Base-by-base conservation (phyloP, 805 yeast species). In the Zygotorulaspora sp. region DNA sequence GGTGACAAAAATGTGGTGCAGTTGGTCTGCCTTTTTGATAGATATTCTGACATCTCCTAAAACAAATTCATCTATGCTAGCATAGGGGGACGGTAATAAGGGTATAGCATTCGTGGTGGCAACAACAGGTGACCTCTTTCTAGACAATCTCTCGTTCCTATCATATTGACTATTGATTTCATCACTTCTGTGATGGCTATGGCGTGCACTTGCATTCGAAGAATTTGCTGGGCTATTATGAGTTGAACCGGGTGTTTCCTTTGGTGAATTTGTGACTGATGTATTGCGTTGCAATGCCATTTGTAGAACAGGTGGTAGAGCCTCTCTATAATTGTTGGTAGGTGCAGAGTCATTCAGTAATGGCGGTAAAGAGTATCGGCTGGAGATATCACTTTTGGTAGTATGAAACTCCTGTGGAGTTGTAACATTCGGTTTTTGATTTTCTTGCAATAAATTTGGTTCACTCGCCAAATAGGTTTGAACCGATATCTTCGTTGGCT, bases 21-120 rank as follows among this genome's bases (percentile, higher is more conserved):
- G 67, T 47, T 77, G 79, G 30, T 74, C 69, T 0, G 96, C 96
- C 49, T 80, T 78, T 9, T 67, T 71, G 1, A 80, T 57, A 1
- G 88, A 70, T 11, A 89, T 66, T 22, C 68, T 69, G 6, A 88
- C 90, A 42, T 82, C 83, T 0, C 95, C 96, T 14, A 89, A 62
- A 2, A 75, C 72, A 53, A 84, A 86, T 48, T 83, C 90, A 1
- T 77, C 67, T 11, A 78, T 67, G 20, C 48, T 52, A 2, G 54
- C 57, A 38, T 58, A 49, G 10, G 63, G 61, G 1, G 61, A 54
- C 4, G 62, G 60, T 16, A 59, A 33, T 6, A 51, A 51, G 14
- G 53, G 53, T 10, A 55, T 50, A 2, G 62, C 54, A 16, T 48
- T 55, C 4, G 64, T 57, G 2, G 58, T 51, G 11, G 57, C 55